Base-by-base conservation (phyloP, 495 filamentous ascomycete species). In the Aspergillus nidulans region DNA sequence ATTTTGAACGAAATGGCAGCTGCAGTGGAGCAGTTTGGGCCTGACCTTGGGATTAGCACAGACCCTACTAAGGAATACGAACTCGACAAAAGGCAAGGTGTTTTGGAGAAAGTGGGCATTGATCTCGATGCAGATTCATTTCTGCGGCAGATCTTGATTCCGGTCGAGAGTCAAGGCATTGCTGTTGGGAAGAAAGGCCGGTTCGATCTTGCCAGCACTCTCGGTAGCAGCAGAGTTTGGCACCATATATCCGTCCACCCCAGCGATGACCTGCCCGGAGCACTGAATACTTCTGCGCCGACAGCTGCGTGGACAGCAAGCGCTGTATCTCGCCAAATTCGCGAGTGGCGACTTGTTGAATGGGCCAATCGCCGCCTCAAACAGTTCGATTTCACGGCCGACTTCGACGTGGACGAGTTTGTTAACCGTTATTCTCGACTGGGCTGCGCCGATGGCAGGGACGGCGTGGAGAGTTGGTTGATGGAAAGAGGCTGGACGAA, bases 401-500 rank as follows among this genome's bases (percentile, higher is more conserved):
- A 98, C 62, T 98, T 97, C 61, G 94, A 98, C 62, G 68, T 91
- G 15, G 90, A 97, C 38, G 94, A 98, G 65, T 98, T 98, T 64
- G 81, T 81, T 24, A 80, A 78, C 62, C 83, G 95, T 20, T 98
- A 96, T 66, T 73, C 83, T 21, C 78, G 82, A 10, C 79, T 98
- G 8, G 94, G 94, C 16, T 98, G 94, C 66, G 79, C 85, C 56
- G 91, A 95, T 63, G 94, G 95, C 45, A 81, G 84, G 40, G 94
- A 98, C 62, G 95, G 95, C 45, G 90, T 97, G 45, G 90, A 97
- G 60, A 95, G 83, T 67, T 98, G 94, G 94, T 80, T 96, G 47
- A 79, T 97, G 40, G 91, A 97, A 69, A 84, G 94, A 40, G 95
- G 94, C 2, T 98, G 94, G 94, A 96, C 90, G 69, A 97, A 98